Evolutionary conservation across 331 rosid genomes (phyloP), one percentile per base, ranked within the genome.

Genomic region (Spiraea crenata): DNA sequence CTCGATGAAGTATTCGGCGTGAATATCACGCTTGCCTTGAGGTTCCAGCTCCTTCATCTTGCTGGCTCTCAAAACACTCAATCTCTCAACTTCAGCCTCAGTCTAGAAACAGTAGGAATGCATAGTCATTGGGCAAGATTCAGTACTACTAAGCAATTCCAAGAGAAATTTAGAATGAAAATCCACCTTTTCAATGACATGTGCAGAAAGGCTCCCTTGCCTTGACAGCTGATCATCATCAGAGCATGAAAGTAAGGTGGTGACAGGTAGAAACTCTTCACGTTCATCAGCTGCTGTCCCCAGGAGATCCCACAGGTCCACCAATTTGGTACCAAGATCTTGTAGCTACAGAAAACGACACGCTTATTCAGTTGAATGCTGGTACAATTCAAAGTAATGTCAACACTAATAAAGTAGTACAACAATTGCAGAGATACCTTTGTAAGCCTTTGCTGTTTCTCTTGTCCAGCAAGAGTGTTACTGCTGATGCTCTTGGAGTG

Each of bases 231-330:
- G 31, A 25, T 25, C 92, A 39, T 90, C 85, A 55, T 71, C 85
- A 14, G 89, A 84, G 69, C 81, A 87, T 65, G 97, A 77, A 64
- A 85, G 78, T 77, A 85, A 74, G 59, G 88, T 66, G 11, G 79
- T 83, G 45, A 84, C 83, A 76, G 88, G 90, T 69, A 76, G 86
- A 77, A 90, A 90, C 71, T 63, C 74, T 58, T 77, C 85, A 75
- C 57, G 85, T 69, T 93, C 95, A 54, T 77, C 87, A 73, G 51
- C 15, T 9, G 90, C 89, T 17, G 77, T 75, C 77, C 89, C 98
- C 85, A 88, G 87, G 62, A 93, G 96, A 78, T 88, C 82, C 98
- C 97, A 93, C 34, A 93, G 79, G 38, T 82, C 92, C 52, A 79
- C 63, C 76, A 90, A 71, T 57, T 58, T 74, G 59, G 75, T 77